phyloP scores from a whole-genome alignment of 192 early-diverging fungal genomes.

The Allomyces arbusculus region DNA sequence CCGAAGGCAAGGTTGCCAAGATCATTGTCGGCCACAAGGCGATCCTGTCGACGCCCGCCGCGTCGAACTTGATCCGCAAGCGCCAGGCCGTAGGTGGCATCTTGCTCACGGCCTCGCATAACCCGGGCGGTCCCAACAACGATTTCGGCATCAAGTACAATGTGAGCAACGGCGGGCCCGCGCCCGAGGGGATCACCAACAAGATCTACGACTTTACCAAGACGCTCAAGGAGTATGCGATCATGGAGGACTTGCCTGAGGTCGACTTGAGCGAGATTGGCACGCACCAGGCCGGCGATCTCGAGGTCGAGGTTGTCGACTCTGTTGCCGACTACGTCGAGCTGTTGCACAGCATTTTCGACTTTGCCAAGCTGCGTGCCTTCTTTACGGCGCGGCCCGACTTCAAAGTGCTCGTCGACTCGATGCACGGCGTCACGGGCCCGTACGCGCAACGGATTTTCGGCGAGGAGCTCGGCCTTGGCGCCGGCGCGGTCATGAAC shows the following conservation, averaged over 20 bases:
- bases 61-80: slow-evolving; percentile 79
- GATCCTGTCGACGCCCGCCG: slow-evolving; percentile 87
- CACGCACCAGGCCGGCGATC: slow-evolving; percentile 29
- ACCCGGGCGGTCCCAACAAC: slow-evolving; percentile 89
- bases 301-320: slow-evolving; percentile 73
- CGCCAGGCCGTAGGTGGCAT: slow-evolving; percentile 81
- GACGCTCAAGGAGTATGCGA: slow-evolving; percentile 40
- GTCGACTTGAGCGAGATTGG: slow-evolving; percentile 57
- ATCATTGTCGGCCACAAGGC: slow-evolving; percentile 81
- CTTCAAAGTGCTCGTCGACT: slow-evolving; percentile 81
- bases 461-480: slow-evolving; percentile 73
- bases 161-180: slow-evolving; percentile 86
- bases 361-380: slow-evolving; percentile 61
- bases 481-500: slow-evolving; percentile 59
- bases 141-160: slow-evolving; percentile 99
- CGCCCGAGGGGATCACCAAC: slow-evolving; percentile 86
- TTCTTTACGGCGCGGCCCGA: slow-evolving; percentile 51
- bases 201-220: slow-evolving; percentile 71
- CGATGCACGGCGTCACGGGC: slow-evolving; percentile 92
- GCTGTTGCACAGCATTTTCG: slow-evolving; percentile 75
- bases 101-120: slow-evolving; percentile 94
- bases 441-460: slow-evolving; percentile 76
- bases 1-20: slow-evolving; percentile 55
- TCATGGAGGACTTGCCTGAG: slow-evolving; percentile 19
- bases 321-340: slow-evolving; percentile 70